A percentile compares a stretch with the other conserved stretches of the same genome.
Evolutionary conservation across 768 basidiomycete genomes (phyloP).

Genomic region (Lyophyllum semitale): DNA sequence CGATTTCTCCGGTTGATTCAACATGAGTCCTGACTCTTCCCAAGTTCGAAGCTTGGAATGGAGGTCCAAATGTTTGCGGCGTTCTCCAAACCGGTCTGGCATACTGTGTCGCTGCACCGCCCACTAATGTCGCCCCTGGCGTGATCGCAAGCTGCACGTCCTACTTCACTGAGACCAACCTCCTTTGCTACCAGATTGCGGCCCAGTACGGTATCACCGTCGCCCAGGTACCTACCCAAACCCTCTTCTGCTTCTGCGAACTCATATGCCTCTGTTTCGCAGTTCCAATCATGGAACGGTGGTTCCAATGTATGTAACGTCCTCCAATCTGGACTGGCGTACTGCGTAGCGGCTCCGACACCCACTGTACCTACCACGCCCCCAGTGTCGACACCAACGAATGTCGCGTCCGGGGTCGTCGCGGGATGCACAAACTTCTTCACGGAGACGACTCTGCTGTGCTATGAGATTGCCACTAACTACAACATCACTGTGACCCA

Average conservation of each 20-base stretch:
- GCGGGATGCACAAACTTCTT: conserved; percentile 4
- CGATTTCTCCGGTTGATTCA: neutral
- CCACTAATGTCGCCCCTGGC: conserved; percentile 4
- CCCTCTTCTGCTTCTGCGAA: neutral
- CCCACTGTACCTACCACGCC: neutral
- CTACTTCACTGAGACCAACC: conserved; percentile 8
- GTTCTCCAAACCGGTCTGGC: neutral
- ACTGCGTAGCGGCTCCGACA: conserved; percentile 10
- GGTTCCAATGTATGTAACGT: conserved; percentile 8
- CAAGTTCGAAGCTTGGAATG: conserved; percentile 6
- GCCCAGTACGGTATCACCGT: conserved; percentile 6
- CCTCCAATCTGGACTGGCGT: conserved; percentile 1
- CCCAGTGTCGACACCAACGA: neutral
- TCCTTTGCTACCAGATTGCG: conserved; percentile 10
- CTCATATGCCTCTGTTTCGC: neutral
- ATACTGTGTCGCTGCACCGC: conserved; percentile 8
- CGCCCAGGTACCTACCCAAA: neutral
- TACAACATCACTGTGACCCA: conserved; percentile 1
- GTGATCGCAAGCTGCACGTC: conserved; percentile 7
- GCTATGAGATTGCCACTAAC: neutral
- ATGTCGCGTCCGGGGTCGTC: conserved; percentile 3
- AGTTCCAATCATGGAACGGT: conserved; percentile 8
- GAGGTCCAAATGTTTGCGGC: conserved; percentile 3
- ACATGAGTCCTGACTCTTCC: neutral
- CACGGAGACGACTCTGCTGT: conserved; percentile 8